Evolutionary conservation across 371 early-diverging fungal genomes (phyloP), one percentile per base, ranked within the genome.

Genomic region (Batkoa obscura): DNA sequence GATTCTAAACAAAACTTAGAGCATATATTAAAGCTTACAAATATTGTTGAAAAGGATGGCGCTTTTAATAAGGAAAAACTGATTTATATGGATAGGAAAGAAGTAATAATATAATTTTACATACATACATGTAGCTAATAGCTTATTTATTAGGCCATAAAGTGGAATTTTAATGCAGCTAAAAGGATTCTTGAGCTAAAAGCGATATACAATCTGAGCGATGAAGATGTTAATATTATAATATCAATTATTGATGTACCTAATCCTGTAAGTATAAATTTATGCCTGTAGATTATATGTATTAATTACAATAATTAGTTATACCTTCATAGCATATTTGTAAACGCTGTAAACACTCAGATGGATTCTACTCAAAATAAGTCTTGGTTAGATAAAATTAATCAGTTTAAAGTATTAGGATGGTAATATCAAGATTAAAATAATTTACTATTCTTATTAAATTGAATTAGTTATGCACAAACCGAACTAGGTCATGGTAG

Each of bases 321-420:
- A 15, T 45, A 15, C 10, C 45, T 15, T 45, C 17, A 45, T 45
- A 15, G 15, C 4, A 23, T 45, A 45, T 45, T 45, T n/a, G 17
- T 12, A 45, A 23, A 15, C 17, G 45, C 45, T 45, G 45, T 45
- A n/a, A 4, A 15, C 10, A 45, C 45, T 3, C 45, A 45, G 17
- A 8, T 3, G 4, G 45, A 45, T 45, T 12, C 4, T 45, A 45
- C 4, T 4, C 82, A 83, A 61, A 64, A 67, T 56, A 68, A 69
- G 59, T 57, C 66, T 56, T 80, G 78, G 67, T 64, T 75, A 23
- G 66, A 70, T 51, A 68, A 68, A 0, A 79, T 77, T 53, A 66
- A 67, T 36, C 65, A 71, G 53, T 76, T 67, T 59, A 68, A 71
- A 50, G 74, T 78, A 50, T 72, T 83, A 38, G 81, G 81, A 47